Evolutionary conservation across 2,329 filamentous ascomycete species (phyloP), one percentile per base, ranked within the genome.

Genomic region (Sclerotinia sclerotiorum): DNA sequence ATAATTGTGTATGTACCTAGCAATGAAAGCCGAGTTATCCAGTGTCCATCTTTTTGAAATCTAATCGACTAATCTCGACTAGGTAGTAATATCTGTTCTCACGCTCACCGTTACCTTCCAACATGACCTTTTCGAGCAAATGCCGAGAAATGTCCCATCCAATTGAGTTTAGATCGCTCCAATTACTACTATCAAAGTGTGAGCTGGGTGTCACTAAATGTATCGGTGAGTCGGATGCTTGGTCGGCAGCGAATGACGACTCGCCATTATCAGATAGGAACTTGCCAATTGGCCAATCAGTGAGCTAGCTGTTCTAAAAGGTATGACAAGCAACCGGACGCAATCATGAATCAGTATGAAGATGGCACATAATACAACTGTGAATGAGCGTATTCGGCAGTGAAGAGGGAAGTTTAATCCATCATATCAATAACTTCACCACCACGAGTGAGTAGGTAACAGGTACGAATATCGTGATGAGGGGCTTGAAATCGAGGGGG

Each of bases 211-310:
- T 32, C 54, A 46, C n/a, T 21, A 61, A 64, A 44, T 44, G 48
- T 54, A 65, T 55, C 62, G 62, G 62, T 65, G 62, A 65, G 62
- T 56, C 46, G 60, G 46, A 51, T 27, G 29, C 60, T 44, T n/a
- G 48, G 62, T 61, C 64, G 42, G 46, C 55, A 49, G 56, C 64
- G 52, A 67, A 67, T 67, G 44, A 67, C 32, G 55, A 61, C 32
- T 51, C 54, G 42, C 19, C 29, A 48, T 67, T 67, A 51, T 67
- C 64, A 61, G 44, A 49, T 60, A 49, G 42, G 58, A 51, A 51
- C 35, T 29, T 44, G 21, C 42, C 61, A 51, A 67, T 67, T 67
- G 64, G 64, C 64, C 64, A 67, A 67, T 67, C 44, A 67, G 27
- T 1, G 7, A 13, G 42, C 63, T 2, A 3, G 27, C 24, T 21